Evolutionary conservation across 768 basidiomycete genomes (phyloP).

Genomic region (Paxillus ammoniavirescens): DNA sequence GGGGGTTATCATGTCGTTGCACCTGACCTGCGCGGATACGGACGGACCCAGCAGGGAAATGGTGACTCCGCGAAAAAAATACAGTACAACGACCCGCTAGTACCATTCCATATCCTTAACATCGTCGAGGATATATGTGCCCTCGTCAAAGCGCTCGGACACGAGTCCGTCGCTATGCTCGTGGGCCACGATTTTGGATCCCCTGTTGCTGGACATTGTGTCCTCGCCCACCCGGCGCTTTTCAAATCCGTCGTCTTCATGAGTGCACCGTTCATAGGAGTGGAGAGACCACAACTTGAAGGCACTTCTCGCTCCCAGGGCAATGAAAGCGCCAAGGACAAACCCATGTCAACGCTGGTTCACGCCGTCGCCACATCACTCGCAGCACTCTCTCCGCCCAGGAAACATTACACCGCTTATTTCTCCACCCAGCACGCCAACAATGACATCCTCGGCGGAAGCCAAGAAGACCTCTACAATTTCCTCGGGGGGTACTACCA

Average conservation of each 20-base stretch:
- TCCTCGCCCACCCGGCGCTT: slow-evolving; percentile 54
- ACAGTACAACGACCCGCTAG: slow-evolving; percentile 47
- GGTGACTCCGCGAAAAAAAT: slow-evolving; percentile 15
- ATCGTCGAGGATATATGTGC: slow-evolving; percentile 50
- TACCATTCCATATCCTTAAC: slow-evolving; percentile 50
- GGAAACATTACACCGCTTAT: slow-evolving; percentile 58
- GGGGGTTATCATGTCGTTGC: slow-evolving; percentile 60
- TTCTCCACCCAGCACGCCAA: slow-evolving; percentile 48
- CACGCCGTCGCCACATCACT: slow-evolving; percentile 25
- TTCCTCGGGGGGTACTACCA: slow-evolving; percentile 36
- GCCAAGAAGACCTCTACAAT: slow-evolving; percentile 15
- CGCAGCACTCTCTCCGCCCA: slow-evolving; percentile 44
- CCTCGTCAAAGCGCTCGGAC: slow-evolving; percentile 51
- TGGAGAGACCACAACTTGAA: slow-evolving; percentile 29
- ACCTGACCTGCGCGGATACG: slow-evolving; percentile 59
- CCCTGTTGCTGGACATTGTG: slow-evolving; percentile 48
- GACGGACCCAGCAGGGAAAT: slow-evolving; percentile 34
- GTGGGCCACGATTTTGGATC: slow-evolving; percentile 67
- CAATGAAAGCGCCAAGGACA: slow-evolving; percentile 1
- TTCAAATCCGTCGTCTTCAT: slow-evolving; percentile 57
- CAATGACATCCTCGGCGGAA: slow-evolving; percentile 35
- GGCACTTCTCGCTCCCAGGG: slow-evolving; percentile 4
- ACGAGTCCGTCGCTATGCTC: slow-evolving; percentile 44
- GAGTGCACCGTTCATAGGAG: slow-evolving; percentile 55
- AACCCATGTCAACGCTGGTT: slow-evolving; percentile 7